These are phyloP conservation scores for Lachnellula suecica DNA, from an alignment of 2,329 filamentous ascomycete genomes.

Conservation along the genomic window DNA sequence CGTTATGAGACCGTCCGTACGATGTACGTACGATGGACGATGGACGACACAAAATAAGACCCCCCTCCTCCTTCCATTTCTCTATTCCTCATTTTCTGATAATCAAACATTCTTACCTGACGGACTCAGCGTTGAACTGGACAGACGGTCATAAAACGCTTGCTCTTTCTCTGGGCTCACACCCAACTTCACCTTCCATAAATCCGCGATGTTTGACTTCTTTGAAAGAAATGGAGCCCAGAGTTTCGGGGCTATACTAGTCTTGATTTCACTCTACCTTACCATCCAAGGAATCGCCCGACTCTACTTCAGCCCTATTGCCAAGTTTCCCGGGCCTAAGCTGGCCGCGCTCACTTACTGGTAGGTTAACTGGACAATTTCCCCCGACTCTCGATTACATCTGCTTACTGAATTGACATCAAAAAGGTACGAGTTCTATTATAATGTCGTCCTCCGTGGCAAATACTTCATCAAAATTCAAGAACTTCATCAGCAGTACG, in stretches of 20 bases:
- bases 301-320: conserved; percentile 27
- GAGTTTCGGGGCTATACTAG: background rate
- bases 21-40: too few relatives aligned
- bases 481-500: conserved; percentile 43
- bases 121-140: too few relatives aligned
- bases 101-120: too few relatives aligned
- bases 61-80: too few relatives aligned
- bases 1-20: too few relatives aligned
- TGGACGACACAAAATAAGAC: too few relatives aligned
- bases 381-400: background rate
- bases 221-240: background rate
- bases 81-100: too few relatives aligned
- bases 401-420: background rate
- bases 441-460: conserved; percentile 41
- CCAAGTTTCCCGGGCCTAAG: conserved; percentile 27
- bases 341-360: conserved; percentile 21
- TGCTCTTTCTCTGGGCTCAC: too few relatives aligned
- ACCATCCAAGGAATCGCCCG: conserved; percentile 9
- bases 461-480: conserved; percentile 43
- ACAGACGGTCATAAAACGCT: too few relatives aligned
- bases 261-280: background rate
- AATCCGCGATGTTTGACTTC: too few relatives aligned
- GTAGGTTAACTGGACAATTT: conserved; percentile 1
- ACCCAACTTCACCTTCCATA: too few relatives aligned
- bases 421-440: conserved; percentile 36